These are phyloP conservation scores for Colletotrichum eleusines DNA, from an alignment of 2,329 filamentous ascomycete species.

Conservation along the genomic window DNA sequence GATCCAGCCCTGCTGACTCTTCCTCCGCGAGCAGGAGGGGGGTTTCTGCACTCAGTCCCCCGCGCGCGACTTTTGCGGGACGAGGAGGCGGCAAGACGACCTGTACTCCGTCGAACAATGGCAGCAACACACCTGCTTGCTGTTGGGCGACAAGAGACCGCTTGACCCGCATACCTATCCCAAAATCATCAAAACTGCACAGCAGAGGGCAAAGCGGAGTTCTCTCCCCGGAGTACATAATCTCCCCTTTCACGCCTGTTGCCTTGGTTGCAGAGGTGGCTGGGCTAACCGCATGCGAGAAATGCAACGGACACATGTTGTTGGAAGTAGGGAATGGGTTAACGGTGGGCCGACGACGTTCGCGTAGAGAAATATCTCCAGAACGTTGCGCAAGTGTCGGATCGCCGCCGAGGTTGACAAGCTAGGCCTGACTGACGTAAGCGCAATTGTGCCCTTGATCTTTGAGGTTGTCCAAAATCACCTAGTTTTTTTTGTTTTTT, in stretches of 20 bases:
- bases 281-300: neutral
- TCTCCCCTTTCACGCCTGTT: neutral
- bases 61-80: neutral
- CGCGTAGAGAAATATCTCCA: neutral
- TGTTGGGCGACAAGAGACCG: neutral
- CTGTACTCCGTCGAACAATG: neutral
- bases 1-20: neutral
- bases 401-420: neutral
- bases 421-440: neutral
- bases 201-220: neutral
- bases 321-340: neutral
- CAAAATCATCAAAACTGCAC: neutral
- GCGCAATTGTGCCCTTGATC: neutral
- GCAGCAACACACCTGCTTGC: neutral
- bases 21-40: neutral
- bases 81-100: neutral
- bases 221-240: neutral
- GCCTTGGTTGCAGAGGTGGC: neutral
- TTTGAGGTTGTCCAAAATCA: neutral
- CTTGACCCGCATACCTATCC: constrained; percentile 13
- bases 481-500: too few relatives aligned
- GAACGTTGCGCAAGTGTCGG: neutral
- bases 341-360: too few relatives aligned
- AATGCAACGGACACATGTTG: neutral
- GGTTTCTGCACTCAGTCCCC: neutral